phyloP scores from a whole-genome alignment of 352 stramenopile genomes.

The Pythium brachiatum region DNA sequence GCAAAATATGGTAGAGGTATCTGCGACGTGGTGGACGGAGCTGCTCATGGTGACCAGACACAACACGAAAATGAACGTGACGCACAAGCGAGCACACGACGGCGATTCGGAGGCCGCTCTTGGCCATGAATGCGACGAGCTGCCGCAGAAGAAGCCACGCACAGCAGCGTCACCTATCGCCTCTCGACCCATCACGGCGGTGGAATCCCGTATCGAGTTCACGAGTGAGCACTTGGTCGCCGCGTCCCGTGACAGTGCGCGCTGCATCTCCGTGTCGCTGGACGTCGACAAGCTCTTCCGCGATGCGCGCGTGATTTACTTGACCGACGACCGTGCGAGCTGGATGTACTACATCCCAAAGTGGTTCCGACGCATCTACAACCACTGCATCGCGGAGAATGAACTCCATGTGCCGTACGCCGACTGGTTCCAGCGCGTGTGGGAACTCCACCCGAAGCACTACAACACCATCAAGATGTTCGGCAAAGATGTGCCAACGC shows the following conservation, averaged over 20 bases:
- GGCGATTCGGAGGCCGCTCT: no score
- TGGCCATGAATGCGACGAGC: no score
- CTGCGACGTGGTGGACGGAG: background rate
- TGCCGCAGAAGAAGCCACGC: slow-evolving; percentile 2
- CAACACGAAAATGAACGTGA: background rate
- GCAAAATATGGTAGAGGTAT: background rate
- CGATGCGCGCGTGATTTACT: slow-evolving; percentile 25
- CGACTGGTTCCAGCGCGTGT: slow-evolving; percentile 37
- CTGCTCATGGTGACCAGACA: background rate
- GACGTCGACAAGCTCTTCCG: slow-evolving; percentile 26
- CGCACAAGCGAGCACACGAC: background rate
- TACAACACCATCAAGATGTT: slow-evolving; percentile 72
- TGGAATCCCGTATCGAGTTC: slow-evolving; percentile 21
- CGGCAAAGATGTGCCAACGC: slow-evolving; percentile 52
- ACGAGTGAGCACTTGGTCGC: slow-evolving; percentile 16
- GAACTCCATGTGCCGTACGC: slow-evolving; percentile 19
- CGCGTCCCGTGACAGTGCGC: slow-evolving; percentile 17
- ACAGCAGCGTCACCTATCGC: background rate
- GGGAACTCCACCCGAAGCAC: slow-evolving; percentile 57
- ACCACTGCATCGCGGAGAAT: slow-evolving; percentile 11
- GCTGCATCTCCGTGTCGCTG: slow-evolving; percentile 22
- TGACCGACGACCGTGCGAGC: slow-evolving; percentile 34
- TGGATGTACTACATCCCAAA: slow-evolving; percentile 66
- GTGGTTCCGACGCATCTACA: slow-evolving; percentile 52
- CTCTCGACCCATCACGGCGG: background rate